These are phyloP conservation scores for Didymella pomorum DNA, from an alignment of 2,329 filamentous ascomycete species.

Conservation along the genomic window DNA sequence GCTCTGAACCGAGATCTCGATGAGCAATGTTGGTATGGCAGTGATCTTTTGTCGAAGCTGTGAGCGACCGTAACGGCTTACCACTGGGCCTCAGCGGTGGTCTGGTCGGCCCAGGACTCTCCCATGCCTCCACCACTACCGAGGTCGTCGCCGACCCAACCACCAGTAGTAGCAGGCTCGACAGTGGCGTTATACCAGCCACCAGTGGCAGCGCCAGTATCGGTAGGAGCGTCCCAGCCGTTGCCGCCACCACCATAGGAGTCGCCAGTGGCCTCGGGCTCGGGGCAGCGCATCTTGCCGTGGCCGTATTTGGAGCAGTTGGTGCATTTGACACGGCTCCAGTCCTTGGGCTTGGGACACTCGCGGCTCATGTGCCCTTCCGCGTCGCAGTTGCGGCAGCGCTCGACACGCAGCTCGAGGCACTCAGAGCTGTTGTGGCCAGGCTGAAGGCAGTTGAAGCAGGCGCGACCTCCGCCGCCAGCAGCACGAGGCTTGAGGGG, in stretches of 20 bases:
- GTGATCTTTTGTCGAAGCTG: neutral
- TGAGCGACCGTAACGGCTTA: neutral
- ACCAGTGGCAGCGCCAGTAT: slow-evolving; percentile 27
- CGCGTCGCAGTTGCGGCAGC: slow-evolving; percentile 68
- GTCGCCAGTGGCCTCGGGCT: slow-evolving; percentile 36
- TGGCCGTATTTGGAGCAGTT: slow-evolving; percentile 62
- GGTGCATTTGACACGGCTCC: slow-evolving; percentile 65
- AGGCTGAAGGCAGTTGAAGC: slow-evolving; percentile 39
- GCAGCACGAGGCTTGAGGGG: slow-evolving; percentile 29
- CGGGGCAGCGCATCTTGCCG: slow-evolving; percentile 51
- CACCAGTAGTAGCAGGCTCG: slow-evolving; percentile 24
- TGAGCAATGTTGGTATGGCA: neutral
- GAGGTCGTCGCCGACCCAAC: slow-evolving; percentile 28
- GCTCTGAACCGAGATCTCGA: neutral
- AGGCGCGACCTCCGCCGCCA: slow-evolving; percentile 25
- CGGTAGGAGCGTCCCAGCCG: slow-evolving; percentile 34
- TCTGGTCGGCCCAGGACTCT: slow-evolving; percentile 19
- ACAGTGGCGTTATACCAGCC: slow-evolving; percentile 33
- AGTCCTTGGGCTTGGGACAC: slow-evolving; percentile 64
- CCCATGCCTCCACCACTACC: slow-evolving; percentile 17
- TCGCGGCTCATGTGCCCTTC: slow-evolving; percentile 66
- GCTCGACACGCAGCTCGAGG: slow-evolving; percentile 40
- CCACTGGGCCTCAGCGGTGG: slow-evolving; percentile 22
- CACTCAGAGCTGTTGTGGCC: slow-evolving; percentile 43
- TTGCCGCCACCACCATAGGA: slow-evolving; percentile 34